Evolutionary conservation across 2,329 filamentous ascomycete genomes (phyloP), one percentile per base, ranked within the genome.

Genomic region (Helicocarpus griseus): DNA sequence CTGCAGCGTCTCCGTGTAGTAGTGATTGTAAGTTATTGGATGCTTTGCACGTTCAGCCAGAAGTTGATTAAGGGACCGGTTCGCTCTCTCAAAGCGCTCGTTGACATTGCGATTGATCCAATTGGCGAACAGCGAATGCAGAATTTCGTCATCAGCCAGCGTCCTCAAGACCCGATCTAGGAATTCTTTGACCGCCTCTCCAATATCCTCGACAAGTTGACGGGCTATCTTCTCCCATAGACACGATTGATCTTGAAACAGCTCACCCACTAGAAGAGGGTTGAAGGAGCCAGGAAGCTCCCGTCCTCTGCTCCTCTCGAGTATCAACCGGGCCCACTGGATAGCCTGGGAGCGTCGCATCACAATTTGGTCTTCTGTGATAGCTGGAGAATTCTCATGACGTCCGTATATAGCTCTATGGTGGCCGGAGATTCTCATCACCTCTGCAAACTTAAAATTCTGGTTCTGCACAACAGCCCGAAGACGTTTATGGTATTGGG

Each of bases 241-340:
- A 4, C 58, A 53, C 0, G 75, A 79, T 54, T 85, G 81, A 33
- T 82, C 72, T 17, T 65, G 68, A 60, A 86, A 86, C 0, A 86
- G 62, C n/a, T 83, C 75, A 0, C 69, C 67, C 0, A 85, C 72
- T 5, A 84, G 65, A 44, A 79, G 61, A 0, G 81, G 76, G 49
- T 82, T 81, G 64, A 80, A 83, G 0, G 70, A 77, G 0, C 81
- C 81, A 0, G 79, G 77, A 0, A 85, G 65, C 60, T 86, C 82
- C 6, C 74, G 64, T 1, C 73, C 76, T 19, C 78, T 68, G 11
- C 61, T 72, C 21, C 67, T 66, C 24, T 61, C 54, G 54, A 78
- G 63, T 3, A 70, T 62, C 0, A 61, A 55, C 24, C 66, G 49
- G 1, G 74, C 68, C 56, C 73, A 67, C 1, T 61, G 47, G 5